Conservation (phyloP, 169 alveolate species). For the Plasmodium sp. region DNA sequence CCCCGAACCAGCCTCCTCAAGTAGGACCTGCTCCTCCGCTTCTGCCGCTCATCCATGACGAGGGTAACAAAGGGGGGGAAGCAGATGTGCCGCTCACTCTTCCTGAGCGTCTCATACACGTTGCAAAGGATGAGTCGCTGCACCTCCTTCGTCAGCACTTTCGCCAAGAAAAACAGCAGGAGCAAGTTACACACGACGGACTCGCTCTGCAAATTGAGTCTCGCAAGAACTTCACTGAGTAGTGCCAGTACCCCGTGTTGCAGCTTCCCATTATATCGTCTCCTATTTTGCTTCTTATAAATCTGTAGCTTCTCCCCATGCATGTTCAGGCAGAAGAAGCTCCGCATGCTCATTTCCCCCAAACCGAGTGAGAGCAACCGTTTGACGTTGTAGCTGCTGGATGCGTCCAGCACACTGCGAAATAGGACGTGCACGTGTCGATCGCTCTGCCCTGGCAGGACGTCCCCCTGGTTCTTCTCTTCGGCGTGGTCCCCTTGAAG, state of each 20-base stretch:
- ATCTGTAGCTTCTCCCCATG: conserved; percentile 22
- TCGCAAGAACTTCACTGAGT: neutral
- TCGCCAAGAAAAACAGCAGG: conserved; percentile 6
- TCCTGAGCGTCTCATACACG: conserved; percentile 44
- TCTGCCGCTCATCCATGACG: conserved; percentile 34
- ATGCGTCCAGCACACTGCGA: neutral
- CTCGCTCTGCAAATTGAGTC: neutral
- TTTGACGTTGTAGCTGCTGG: neutral
- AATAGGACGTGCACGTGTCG: neutral
- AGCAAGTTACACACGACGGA: conserved; percentile 7
- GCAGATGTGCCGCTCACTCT: conserved; percentile 39
- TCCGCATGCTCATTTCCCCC: conserved; percentile 7
- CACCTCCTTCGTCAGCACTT: conserved; percentile 5
- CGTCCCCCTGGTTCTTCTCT: neutral
- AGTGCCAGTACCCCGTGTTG: conserved; percentile 32
- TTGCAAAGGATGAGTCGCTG: conserved; percentile 30
- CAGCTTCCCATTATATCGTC: neutral
- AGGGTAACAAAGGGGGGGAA: conserved; percentile 52
- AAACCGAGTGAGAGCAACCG: conserved; percentile 7
- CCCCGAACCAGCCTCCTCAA: conserved; percentile 6
- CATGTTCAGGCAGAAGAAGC: conserved; percentile 8
- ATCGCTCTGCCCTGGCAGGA: neutral
- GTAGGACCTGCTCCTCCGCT: conserved; percentile 14
- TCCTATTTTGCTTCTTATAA: conserved; percentile 26
- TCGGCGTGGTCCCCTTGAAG: neutral